These are phyloP conservation scores for Colletotrichum sp. DNA, from an alignment of 2,329 filamentous ascomycete species.

Conservation along the genomic window DNA sequence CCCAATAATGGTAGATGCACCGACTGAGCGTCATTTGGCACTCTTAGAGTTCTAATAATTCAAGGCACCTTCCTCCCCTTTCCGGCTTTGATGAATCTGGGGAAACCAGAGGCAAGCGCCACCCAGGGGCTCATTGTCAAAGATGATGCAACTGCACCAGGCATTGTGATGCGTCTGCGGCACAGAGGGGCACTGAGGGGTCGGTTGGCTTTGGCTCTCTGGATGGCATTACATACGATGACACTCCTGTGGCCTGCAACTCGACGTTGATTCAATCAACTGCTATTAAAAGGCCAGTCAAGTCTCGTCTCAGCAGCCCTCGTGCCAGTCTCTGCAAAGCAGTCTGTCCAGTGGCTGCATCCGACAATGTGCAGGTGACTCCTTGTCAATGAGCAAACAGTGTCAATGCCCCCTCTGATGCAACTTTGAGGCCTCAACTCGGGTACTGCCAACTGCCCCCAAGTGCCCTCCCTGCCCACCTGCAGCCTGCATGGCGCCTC, in stretches of 20 bases:
- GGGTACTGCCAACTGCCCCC: not conserved
- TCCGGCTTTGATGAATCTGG: not conserved
- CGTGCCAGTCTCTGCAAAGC: constrained; percentile 4
- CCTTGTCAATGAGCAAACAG: not conserved
- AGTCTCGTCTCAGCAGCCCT: not conserved
- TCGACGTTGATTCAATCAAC: not conserved
- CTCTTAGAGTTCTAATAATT: not conserved
- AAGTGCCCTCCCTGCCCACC: not conserved
- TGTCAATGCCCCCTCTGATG: not conserved
- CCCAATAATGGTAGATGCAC: not conserved
- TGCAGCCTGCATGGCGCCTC: not conserved
- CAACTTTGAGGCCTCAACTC: not conserved
- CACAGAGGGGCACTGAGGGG: not conserved
- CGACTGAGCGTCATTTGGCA: not conserved
- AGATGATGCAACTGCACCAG: not conserved
- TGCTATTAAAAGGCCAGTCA: not conserved
- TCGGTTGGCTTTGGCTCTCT: not conserved
- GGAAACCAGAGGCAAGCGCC: not conserved
- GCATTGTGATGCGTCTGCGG: not conserved
- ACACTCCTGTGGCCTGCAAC: not conserved
- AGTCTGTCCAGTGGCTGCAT: not conserved
- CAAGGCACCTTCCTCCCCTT: not conserved
- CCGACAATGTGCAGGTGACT: constrained; percentile 6
- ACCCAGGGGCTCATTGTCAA: not conserved
- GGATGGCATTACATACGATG: not conserved